These are phyloP conservation scores for Thamnidium elegans DNA, from an alignment of 192 early-diverging fungal species.

Conservation along the genomic window DNA sequence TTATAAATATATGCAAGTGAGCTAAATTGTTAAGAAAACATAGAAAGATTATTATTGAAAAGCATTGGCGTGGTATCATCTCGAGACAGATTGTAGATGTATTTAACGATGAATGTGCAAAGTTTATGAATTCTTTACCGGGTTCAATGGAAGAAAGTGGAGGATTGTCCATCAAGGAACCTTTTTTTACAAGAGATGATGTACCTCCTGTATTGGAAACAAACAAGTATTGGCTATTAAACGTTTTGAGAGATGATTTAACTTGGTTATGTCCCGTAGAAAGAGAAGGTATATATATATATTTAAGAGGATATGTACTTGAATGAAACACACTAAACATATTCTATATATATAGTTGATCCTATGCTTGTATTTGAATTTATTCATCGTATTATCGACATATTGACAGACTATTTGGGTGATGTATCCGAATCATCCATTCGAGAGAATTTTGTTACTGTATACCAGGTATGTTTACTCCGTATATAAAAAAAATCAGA, in stretches of 20 bases:
- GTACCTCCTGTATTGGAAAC: slow-evolving; percentile 63
- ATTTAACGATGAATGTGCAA: slow-evolving; percentile 59
- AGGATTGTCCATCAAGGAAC: slow-evolving; percentile 22
- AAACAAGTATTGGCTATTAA: slow-evolving; percentile 61
- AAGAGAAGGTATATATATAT: slow-evolving; percentile 60
- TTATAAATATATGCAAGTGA: not conserved
- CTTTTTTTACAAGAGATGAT: slow-evolving; percentile 49
- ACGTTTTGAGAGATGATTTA: slow-evolving; percentile 66
- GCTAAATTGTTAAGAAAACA: not conserved
- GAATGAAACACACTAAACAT: not conserved
- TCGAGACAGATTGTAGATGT: slow-evolving; percentile 59
- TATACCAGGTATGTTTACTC: slow-evolving; percentile 65
- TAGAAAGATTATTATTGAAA: slow-evolving; percentile 84
- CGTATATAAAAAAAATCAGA: not conserved
- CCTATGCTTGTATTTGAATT: slow-evolving; percentile 85
- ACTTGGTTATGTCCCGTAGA: slow-evolving; percentile 75
- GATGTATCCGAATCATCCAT: slow-evolving; percentile 76
- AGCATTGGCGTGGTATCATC: slow-evolving; percentile 77
- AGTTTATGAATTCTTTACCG: slow-evolving; percentile 46
- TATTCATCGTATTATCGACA: slow-evolving; percentile 73
- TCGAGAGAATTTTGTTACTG: slow-evolving; percentile 90
- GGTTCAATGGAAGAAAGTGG: slow-evolving; percentile 30
- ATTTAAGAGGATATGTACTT: slow-evolving; percentile 1
- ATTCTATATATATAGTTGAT: slow-evolving; percentile 50
- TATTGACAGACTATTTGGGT: slow-evolving; percentile 82